These are phyloP conservation scores for Pythium myriotylum DNA, from an alignment of 352 stramenopile genomes.

Conservation along the genomic window DNA sequence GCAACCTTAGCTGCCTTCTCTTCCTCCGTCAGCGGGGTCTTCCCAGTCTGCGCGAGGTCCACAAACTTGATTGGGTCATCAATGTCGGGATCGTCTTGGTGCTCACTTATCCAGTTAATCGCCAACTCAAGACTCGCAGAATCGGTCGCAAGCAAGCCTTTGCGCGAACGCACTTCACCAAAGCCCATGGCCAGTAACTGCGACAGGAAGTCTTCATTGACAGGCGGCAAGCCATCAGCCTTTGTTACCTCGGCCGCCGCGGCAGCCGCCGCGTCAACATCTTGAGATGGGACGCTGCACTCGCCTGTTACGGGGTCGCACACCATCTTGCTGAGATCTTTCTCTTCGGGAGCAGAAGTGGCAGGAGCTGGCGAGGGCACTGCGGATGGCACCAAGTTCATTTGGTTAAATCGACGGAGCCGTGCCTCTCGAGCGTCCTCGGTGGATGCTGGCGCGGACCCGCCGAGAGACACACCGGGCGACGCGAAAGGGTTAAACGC, in stretches of 20 bases:
- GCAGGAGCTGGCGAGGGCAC: constrained; percentile 17
- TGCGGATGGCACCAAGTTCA: constrained; percentile 54
- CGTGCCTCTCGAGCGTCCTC: constrained; percentile 76
- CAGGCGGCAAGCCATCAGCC: constrained; percentile 41
- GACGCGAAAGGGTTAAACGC: constrained; percentile 88
- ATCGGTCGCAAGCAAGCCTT: constrained; percentile 84
- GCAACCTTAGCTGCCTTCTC: constrained; percentile 89
- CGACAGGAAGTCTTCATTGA: constrained; percentile 69
- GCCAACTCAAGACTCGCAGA: constrained; percentile 71
- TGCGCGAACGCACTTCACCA: constrained; percentile 71
- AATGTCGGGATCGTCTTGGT: constrained; percentile 89
- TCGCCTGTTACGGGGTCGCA: constrained; percentile 68
- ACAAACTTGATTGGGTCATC: constrained; percentile 89
- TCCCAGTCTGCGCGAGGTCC: constrained; percentile 52
- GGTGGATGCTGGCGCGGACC: constrained; percentile 32
- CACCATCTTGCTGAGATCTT: constrained; percentile 51
- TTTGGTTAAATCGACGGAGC: constrained; percentile 73
- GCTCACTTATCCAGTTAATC: constrained; percentile 88
- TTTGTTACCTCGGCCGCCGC: constrained; percentile 27
- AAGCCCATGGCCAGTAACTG: constrained; percentile 90
- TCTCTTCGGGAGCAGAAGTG: constrained; percentile 25
- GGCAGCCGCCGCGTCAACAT: constrained; percentile 22
- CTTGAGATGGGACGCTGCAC: constrained; percentile 38
- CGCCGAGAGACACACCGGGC: constrained; percentile 60
- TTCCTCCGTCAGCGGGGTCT: constrained; percentile 74